Percentiles rank a stretch among this genome's conserved stretches.
Conservation (phyloP, 1,139 yeast genomes). For the Candida sp. region DNA sequence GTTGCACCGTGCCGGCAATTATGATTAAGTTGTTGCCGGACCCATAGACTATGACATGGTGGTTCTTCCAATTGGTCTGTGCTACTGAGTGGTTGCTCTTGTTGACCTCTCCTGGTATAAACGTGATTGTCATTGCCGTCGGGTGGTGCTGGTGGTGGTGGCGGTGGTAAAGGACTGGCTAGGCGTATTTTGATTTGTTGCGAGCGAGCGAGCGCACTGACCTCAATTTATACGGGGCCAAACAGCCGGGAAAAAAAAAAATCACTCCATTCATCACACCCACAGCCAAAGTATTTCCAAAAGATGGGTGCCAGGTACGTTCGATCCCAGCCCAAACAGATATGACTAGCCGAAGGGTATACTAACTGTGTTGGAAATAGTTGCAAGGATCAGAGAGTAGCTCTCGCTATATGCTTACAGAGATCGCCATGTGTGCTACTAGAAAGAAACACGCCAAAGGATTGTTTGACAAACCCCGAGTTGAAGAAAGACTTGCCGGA, state of each 20-base stretch:
- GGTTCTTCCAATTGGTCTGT: conserved; percentile 71
- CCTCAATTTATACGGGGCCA: neutral
- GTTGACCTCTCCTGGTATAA: conserved; percentile 89
- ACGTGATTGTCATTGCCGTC: conserved; percentile 58
- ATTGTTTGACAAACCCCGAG: conserved; percentile 84
- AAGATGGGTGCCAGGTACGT: conserved; percentile 39
- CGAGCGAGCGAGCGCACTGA: neutral
- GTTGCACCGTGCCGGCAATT: conserved; percentile 21
- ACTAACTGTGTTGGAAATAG: conserved; percentile 37
- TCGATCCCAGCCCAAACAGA: neutral
- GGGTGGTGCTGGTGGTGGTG: too few species aligned
- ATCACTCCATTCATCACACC: neutral
- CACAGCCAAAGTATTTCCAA: too few species aligned
- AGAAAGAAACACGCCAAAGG: conserved; percentile 87
- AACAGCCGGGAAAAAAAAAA: neutral
- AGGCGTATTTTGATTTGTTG: neutral
- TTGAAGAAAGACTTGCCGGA: conserved; percentile 81
- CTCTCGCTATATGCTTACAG: conserved; percentile 93
- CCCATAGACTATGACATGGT: conserved; percentile 73
- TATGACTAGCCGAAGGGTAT: neutral
- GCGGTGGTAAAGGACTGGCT: too few species aligned
- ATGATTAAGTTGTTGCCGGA: conserved; percentile 89
- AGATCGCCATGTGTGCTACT: conserved; percentile 96
- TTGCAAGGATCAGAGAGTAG: conserved; percentile 92
- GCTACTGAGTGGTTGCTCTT: conserved; percentile 56